phyloP scores from a whole-genome alignment of 2,329 filamentous ascomycete genomes.

The Ophiostoma sp. region DNA sequence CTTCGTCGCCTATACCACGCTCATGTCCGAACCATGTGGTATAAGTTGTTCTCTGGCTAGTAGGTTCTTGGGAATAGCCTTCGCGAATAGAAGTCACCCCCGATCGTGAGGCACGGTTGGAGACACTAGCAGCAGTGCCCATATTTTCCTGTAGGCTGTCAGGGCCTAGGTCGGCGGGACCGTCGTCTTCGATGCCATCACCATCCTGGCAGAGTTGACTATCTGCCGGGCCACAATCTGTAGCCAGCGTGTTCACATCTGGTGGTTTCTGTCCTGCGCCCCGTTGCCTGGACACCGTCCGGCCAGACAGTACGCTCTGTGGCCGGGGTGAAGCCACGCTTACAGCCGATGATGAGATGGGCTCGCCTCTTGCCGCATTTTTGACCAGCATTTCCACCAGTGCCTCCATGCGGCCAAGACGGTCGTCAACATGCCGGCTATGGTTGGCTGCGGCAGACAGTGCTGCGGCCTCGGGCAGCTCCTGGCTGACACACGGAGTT shows the following conservation, averaged over 20 bases:
- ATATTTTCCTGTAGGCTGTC: background rate
- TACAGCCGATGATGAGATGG: background rate
- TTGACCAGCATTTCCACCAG: constrained; percentile 30
- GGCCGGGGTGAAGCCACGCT: background rate
- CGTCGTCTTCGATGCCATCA: background rate
- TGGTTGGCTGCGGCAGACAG: constrained; percentile 17
- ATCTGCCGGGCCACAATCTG: background rate
- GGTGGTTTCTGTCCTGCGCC: background rate
- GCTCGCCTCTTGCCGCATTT: background rate
- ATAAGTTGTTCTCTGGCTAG: background rate
- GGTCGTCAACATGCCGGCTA: constrained; percentile 30
- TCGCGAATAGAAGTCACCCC: background rate
- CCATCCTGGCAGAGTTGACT: too few relatives aligned
- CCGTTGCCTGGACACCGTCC: background rate
- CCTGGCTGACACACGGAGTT: constrained; percentile 44
- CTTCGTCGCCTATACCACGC: constrained; percentile 2
- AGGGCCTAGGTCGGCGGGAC: background rate
- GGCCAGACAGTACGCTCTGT: background rate
- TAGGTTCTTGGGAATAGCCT: background rate
- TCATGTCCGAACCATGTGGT: constrained; percentile 22
- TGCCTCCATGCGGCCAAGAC: constrained; percentile 37
- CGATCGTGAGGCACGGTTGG: background rate
- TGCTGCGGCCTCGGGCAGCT: constrained; percentile 36
- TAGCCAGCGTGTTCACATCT: too few relatives aligned
- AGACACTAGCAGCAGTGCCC: background rate